These are phyloP conservation scores for Mortierella sp. DNA, from an alignment of 371 early-diverging fungal species.

Conservation along the genomic window DNA sequence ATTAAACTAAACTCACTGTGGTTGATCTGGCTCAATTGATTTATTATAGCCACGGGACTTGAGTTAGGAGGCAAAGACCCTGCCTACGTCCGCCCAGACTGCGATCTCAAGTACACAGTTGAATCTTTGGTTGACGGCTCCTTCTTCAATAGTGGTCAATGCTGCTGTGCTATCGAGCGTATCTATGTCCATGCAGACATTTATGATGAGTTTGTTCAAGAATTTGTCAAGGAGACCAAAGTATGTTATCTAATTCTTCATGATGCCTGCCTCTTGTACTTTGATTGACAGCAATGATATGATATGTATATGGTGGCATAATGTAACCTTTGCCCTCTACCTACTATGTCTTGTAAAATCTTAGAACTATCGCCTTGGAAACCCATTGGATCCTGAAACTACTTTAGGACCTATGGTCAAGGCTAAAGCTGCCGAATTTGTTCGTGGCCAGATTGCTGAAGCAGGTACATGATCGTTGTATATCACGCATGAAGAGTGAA, in stretches of 20 bases:
- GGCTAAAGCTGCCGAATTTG: conserved; percentile 73
- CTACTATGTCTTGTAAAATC: background rate
- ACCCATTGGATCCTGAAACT: conserved; percentile 73
- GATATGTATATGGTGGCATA: no score
- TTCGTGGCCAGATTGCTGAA: conserved; percentile 77
- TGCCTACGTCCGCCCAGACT: conserved; percentile 85
- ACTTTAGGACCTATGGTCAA: conserved; percentile 88
- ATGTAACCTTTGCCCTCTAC: no score
- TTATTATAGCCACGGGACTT: conserved; percentile 71
- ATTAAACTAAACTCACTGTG: conserved; percentile 2
- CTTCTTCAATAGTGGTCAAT: conserved; percentile 89
- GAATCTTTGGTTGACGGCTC: conserved; percentile 87
- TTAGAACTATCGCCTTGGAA: conserved; percentile 70
- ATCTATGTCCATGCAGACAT: conserved; percentile 85
- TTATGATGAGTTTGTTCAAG: conserved; percentile 80
- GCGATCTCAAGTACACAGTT: conserved; percentile 76
- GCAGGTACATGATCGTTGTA: conserved; percentile 61
- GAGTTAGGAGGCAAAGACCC: conserved; percentile 93
- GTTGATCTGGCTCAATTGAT: background rate
- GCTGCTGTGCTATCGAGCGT: conserved; percentile 87
- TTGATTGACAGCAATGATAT: no score
- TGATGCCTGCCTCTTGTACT: background rate
- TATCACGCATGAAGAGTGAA: conserved; percentile 1
- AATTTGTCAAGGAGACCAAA: conserved; percentile 74
- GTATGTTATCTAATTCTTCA: conserved; percentile 39